Percentiles rank a stretch among this genome's conserved stretches.
Evolutionary conservation across 2,329 filamentous ascomycete genomes (phyloP).

Genomic region (Thermomyces lanuginosus): DNA sequence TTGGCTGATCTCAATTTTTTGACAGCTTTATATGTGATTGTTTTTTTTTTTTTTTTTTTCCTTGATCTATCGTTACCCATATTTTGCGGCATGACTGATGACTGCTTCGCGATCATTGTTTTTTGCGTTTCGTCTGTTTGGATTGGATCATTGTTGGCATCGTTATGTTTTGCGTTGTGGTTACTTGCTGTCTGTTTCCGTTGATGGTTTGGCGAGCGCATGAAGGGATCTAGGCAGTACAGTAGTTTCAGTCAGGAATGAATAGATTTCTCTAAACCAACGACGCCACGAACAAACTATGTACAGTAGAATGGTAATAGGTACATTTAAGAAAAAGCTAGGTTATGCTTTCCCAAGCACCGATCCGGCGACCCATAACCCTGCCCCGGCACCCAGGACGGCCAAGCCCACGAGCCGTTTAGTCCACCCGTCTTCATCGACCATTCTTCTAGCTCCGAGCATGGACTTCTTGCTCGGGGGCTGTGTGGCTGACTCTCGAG

Average conservation of each 20-base stretch:
- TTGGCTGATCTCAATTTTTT: slow-evolving; percentile 29
- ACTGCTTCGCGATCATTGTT: slow-evolving; percentile 2
- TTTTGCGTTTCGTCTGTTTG: background rate
- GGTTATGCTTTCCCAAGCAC: slow-evolving; percentile 12
- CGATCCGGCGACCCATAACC: slow-evolving; percentile 22
- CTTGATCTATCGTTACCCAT: background rate
- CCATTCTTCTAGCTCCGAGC: slow-evolving; percentile 37
- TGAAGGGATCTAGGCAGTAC: no score
- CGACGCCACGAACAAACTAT: no score
- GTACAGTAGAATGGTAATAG: slow-evolving; percentile 1
- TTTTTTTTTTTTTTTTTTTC: slow-evolving; percentile 2
- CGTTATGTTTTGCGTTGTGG: no score
- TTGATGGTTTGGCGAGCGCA: no score
- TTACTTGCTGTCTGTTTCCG: no score
- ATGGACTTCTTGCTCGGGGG: slow-evolving; percentile 20
- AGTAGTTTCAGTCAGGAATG: no score
- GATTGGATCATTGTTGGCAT: background rate
- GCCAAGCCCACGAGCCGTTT: slow-evolving; percentile 24
- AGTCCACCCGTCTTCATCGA: slow-evolving; percentile 52
- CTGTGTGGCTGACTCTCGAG: background rate
- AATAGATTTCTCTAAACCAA: no score
- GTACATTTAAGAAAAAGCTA: background rate
- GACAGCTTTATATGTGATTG: background rate
- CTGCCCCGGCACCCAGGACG: slow-evolving; percentile 19
- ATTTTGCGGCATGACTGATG: slow-evolving; percentile 1